These are phyloP conservation scores for Fusarium xyrophilum DNA, from an alignment of 2,329 filamentous ascomycete genomes.

Conservation along the genomic window DNA sequence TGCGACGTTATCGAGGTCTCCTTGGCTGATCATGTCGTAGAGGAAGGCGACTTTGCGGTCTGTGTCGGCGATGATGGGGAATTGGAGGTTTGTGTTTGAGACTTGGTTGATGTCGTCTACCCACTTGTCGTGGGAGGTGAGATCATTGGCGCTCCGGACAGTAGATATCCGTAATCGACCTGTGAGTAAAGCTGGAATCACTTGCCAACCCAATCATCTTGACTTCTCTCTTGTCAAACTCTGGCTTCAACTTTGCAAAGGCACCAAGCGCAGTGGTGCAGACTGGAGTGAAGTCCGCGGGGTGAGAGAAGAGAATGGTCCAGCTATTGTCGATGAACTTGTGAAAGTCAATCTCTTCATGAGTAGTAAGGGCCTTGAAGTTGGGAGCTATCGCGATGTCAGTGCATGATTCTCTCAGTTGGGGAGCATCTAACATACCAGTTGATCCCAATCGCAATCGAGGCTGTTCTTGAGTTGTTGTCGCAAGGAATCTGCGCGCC, in stretches of 20 bases:
- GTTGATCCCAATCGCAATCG: conserved; percentile 1
- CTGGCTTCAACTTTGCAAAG: not conserved
- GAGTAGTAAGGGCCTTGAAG: not conserved
- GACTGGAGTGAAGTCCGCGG: not conserved
- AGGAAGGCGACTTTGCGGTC: conserved; percentile 8
- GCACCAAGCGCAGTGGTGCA: not conserved
- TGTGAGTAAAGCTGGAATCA: no score
- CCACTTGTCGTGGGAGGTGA: conserved; percentile 10
- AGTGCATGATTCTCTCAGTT: not conserved
- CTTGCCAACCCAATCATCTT: conserved; percentile 3
- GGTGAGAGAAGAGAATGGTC: conserved; percentile 3
- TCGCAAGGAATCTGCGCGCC: not conserved
- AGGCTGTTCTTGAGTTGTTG: not conserved
- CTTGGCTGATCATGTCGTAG: conserved; percentile 66
- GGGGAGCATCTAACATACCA: not conserved
- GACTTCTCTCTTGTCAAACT: not conserved
- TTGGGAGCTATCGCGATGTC: not conserved
- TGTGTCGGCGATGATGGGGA: conserved; percentile 19
- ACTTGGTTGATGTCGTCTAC: conserved; percentile 15
- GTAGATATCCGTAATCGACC: no score
- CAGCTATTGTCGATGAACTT: not conserved
- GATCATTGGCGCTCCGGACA: conserved; percentile 1
- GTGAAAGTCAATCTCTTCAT: conserved; percentile 6
- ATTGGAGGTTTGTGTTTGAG: conserved; percentile 11
- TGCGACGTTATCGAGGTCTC: conserved; percentile 80